Evolutionary conservation across 129 eudicot genomes (phyloP).

Genomic region (Mikania micrantha): DNA sequence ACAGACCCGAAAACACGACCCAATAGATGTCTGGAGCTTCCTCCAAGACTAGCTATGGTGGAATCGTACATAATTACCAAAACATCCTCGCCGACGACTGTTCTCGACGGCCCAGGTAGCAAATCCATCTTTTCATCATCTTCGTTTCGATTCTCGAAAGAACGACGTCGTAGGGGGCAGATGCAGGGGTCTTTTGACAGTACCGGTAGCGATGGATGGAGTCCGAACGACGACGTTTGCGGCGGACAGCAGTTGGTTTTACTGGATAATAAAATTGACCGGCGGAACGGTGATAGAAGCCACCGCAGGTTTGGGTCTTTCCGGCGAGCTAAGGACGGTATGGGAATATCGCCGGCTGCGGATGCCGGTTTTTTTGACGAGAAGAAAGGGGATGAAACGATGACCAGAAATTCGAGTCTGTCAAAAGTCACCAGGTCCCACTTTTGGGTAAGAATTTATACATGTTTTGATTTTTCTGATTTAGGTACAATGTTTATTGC

Average conservation of each 20-base stretch:
- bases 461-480: background rate
- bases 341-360: slow-evolving; percentile 14
- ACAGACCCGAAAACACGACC: no score
- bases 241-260: slow-evolving; percentile 6
- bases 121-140: slow-evolving; percentile 34
- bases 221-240: background rate
- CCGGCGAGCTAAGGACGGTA: slow-evolving; percentile 12
- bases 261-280: slow-evolving; percentile 13
- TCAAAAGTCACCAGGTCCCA: slow-evolving; percentile 51
- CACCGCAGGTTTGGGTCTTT: slow-evolving; percentile 41
- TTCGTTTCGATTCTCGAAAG: slow-evolving; percentile 42
- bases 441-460: slow-evolving; percentile 55
- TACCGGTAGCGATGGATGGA: background rate
- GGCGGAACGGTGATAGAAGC: slow-evolving; percentile 15
- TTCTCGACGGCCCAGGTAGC: slow-evolving; percentile 60
- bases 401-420: slow-evolving; percentile 39
- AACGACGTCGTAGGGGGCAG: slow-evolving; percentile 19
- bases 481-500: background rate
- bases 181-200: slow-evolving; percentile 36
- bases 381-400: slow-evolving; percentile 26
- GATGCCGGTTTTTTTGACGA: slow-evolving; percentile 13
- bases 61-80: slow-evolving; percentile 31
- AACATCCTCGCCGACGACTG: slow-evolving; percentile 74
- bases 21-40: slow-evolving; percentile 43
- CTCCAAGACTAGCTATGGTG: slow-evolving; percentile 43